Evolutionary conservation across 2,329 filamentous ascomycete genomes (phyloP).

Genomic region (Coniochaeta sp.): DNA sequence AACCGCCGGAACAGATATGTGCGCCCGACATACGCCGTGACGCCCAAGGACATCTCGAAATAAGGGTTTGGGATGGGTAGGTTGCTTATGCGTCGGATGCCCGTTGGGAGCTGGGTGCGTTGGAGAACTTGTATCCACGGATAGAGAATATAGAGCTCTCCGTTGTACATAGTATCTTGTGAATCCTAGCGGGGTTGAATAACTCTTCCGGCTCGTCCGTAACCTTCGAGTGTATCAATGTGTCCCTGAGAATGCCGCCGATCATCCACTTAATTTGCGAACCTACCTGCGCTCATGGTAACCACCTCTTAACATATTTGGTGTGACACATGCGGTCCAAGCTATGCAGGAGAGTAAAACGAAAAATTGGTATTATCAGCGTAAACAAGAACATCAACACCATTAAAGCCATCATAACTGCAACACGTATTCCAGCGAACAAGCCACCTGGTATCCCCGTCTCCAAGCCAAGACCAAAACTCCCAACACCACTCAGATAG

Average conservation of each 20-base stretch:
- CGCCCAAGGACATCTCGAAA: constrained; percentile 56
- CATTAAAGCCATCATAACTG: neutral
- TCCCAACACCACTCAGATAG: neutral
- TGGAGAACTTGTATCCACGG: neutral
- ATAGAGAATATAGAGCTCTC: neutral
- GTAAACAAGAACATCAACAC: neutral
- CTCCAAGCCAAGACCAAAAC: neutral
- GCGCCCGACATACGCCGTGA: constrained; percentile 69
- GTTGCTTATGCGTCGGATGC: neutral
- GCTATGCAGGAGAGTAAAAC: neutral
- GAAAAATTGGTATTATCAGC: neutral
- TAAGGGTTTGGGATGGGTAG: constrained; percentile 22
- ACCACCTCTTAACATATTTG: too few relatives aligned
- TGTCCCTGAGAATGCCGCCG: neutral
- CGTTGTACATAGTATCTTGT: neutral
- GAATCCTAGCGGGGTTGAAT: neutral
- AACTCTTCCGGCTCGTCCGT: neutral
- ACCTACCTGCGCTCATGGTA: too few relatives aligned
- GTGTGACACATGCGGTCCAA: neutral
- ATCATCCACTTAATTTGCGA: too few relatives aligned
- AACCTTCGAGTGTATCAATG: neutral
- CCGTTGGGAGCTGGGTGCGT: neutral
- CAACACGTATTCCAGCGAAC: neutral
- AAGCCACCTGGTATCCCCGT: neutral
- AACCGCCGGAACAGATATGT: constrained; percentile 57